Evolutionary conservation across 176 grass and related monocot genomes (phyloP).

Genomic region (Musa schizocarpa): DNA sequence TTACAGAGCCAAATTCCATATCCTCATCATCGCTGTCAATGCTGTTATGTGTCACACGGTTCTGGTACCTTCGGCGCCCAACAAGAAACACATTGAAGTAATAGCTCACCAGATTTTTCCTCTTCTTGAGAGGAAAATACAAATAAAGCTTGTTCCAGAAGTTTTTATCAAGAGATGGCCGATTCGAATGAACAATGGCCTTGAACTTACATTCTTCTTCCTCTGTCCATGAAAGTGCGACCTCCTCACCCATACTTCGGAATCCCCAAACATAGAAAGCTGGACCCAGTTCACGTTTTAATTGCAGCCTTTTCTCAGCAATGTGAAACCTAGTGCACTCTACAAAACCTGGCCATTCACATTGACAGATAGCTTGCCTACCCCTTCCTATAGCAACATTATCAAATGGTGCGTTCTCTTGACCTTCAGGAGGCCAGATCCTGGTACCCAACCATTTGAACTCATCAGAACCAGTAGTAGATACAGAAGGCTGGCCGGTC

Average conservation of each 20-base stretch:
- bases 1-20: constrained; percentile 43
- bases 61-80: constrained; percentile 65
- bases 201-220: constrained; percentile 64
- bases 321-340: constrained; percentile 65
- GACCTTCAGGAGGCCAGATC: constrained; percentile 44
- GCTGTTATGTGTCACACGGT: constrained; percentile 42
- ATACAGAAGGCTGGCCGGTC: constrained; percentile 28
- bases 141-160: constrained; percentile 42
- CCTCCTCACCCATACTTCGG: constrained; percentile 72
- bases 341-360: constrained; percentile 33
- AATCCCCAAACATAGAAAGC: constrained; percentile 71
- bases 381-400: constrained; percentile 36
- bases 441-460: constrained; percentile 60
- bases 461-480: constrained; percentile 22
- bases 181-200: constrained; percentile 29
- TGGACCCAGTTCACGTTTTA: constrained; percentile 43
- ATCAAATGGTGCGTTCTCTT: constrained; percentile 4
- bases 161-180: constrained; percentile 30
- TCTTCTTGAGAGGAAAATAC: constrained; percentile 36
- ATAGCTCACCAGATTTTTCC: constrained; percentile 64
- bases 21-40: constrained; percentile 90
- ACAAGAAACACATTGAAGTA: constrained; percentile 86
- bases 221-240: constrained; percentile 73
- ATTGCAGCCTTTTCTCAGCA: constrained; percentile 40
- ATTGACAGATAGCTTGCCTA: constrained; percentile 36